Conservation (phyloP, 495 filamentous ascomycete species). For the Trichoderma erinaceum region DNA sequence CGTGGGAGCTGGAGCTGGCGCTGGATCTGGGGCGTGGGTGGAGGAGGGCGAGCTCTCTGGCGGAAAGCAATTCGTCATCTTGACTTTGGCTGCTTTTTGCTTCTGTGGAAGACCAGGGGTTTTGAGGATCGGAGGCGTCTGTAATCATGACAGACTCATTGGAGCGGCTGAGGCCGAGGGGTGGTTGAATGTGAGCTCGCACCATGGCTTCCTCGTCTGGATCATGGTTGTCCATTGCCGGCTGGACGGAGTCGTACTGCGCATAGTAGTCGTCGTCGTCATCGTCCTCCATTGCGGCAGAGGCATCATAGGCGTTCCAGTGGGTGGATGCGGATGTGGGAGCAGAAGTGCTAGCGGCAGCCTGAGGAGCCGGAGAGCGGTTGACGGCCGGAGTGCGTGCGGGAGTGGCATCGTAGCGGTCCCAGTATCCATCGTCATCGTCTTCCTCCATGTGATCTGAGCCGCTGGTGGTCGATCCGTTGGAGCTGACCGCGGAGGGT, state of each 20-base stretch:
- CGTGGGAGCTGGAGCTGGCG: conserved; percentile 41
- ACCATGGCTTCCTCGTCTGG: conserved; percentile 54
- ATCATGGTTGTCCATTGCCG: conserved; percentile 84
- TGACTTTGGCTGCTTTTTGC: conserved; percentile 31
- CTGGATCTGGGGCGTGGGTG: conserved; percentile 48
- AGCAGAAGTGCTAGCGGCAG: conserved; percentile 28
- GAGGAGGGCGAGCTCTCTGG: conserved; percentile 27
- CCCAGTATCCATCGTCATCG: conserved; percentile 93
- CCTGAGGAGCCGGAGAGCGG: conserved; percentile 49
- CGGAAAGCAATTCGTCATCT: conserved; percentile 28
- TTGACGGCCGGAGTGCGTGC: conserved; percentile 66
- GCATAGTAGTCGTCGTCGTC: conserved; percentile 74
- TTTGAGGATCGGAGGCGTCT: conserved; percentile 19
- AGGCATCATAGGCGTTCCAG: conserved; percentile 22
- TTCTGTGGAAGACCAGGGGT: conserved; percentile 12
- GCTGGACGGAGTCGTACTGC: conserved; percentile 83
- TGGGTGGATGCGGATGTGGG: neutral
- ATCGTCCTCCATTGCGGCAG: conserved; percentile 25
- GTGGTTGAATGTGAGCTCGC: conserved; percentile 24
- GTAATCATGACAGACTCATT: conserved; percentile 20
- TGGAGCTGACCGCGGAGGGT: neutral
- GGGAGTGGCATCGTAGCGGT: conserved; percentile 81
- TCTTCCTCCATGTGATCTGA: conserved; percentile 49
- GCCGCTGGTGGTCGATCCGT: conserved; percentile 6
- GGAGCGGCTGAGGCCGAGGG: conserved; percentile 28